Base-by-base conservation (phyloP, 2,329 filamentous ascomycete genomes). In the Trichophyton mentagrophytes region DNA sequence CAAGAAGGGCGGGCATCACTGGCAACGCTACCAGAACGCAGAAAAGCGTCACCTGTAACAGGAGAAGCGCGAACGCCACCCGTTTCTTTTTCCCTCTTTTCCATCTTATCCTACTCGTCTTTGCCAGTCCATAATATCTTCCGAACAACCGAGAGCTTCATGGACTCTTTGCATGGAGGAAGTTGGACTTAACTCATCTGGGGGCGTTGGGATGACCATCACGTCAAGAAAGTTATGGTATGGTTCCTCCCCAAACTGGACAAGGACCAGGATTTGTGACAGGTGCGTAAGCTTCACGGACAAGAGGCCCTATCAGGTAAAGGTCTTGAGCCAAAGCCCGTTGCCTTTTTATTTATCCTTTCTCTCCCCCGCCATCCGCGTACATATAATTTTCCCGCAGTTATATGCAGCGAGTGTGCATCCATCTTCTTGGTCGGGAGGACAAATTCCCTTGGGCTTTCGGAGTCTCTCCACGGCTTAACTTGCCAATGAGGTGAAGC, bases 221-320 rank as follows among this genome's bases (percentile, higher is more conserved):
- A 13, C 11, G 22, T 33, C 22, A 15, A 30, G 25, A 30, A 30
- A 33, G 15, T 33, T 33, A 20, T 53, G 49, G 49, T n/a, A 25
- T 53, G 22, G 49, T 53, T 53, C 49, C 13, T 25, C 27, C 13
- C 13, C 27, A 51, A 27, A 33, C 22, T 53, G 17, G 49, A 13
- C 49, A 53, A 53, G 49, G 49, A 15, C 25, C 22, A 25, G 49
- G 49, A 53, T 53, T 3, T 53, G 49, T 53, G 49, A 53, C 27
- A 33, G 49, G 49, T 53, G 49, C 49, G 49, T 53, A 30, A 53
- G 25, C 49, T 53, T 55, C 51, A 13, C 51, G 51, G 51, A 55
- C 51, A 9, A 55, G 51, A 55, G 30, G 51, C 51, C 51, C 51
- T 55, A 55, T 55, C 51, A 55, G 51, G 51, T 22, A 55, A 55